Conservation (phyloP, 202 grass and related monocot genomes). For the Eragrostis tef region DNA sequence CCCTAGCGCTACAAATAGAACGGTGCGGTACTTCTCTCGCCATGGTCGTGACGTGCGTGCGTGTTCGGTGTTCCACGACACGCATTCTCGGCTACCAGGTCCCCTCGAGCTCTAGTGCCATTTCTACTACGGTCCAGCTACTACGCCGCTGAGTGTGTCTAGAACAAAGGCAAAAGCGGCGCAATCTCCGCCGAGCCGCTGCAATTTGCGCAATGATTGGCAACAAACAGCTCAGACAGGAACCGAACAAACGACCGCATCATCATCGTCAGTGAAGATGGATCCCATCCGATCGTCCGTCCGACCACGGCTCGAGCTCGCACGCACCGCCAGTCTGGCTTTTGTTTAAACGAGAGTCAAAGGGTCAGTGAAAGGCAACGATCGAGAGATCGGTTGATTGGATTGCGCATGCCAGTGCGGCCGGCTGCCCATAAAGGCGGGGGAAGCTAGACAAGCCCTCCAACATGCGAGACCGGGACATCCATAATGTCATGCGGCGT, state of each 20-base stretch:
- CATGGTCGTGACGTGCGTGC: too few species aligned
- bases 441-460: background rate
- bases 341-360: slow-evolving; percentile 28
- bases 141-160: too few species aligned
- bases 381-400: background rate
- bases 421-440: background rate
- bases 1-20: too few species aligned
- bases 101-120: too few species aligned
- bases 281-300: background rate
- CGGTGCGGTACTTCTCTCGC: too few species aligned
- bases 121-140: too few species aligned
- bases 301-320: background rate
- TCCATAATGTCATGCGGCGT: background rate
- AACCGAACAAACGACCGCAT: slow-evolving; percentile 40
- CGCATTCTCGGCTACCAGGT: too few species aligned
- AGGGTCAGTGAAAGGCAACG: background rate
- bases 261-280: background rate
- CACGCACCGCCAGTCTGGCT: slow-evolving; percentile 3
- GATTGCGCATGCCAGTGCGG: slow-evolving; percentile 30
- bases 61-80: too few species aligned
- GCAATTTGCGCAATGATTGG: slow-evolving; percentile 30
- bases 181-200: slow-evolving; percentile 27
- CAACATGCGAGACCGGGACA: background rate
- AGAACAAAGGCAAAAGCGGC: background rate
- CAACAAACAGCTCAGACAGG: slow-evolving; percentile 19